Percentiles rank a stretch among this genome's conserved stretches.
These are phyloP conservation scores for Tolypocladium sp. DNA, from an alignment of 2,329 filamentous ascomycete species.

Conservation along the genomic window DNA sequence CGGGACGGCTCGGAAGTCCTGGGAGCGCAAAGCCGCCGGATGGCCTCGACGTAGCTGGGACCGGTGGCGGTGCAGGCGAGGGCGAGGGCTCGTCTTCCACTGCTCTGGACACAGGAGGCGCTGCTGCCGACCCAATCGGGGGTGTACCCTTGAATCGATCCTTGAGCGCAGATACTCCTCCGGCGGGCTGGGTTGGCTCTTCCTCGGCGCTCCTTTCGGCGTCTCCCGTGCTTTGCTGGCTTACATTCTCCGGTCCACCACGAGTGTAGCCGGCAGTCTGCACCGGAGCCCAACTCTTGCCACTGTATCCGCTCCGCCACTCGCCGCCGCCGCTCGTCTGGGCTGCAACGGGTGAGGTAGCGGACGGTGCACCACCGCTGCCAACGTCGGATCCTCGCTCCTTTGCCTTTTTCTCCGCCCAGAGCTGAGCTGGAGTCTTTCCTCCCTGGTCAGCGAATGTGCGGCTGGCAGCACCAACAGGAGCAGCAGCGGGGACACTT, in stretches of 20 bases:
- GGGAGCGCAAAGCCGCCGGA: constrained; percentile 71
- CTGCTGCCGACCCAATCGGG: constrained; percentile 50
- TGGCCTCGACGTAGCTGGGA: constrained; percentile 57
- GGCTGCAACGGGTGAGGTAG: constrained; percentile 46
- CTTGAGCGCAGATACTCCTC: constrained; percentile 64
- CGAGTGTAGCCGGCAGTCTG: constrained; percentile 59
- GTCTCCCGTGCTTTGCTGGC: constrained; percentile 56
- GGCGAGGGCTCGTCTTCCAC: constrained; percentile 30
- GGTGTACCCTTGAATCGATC: constrained; percentile 75
- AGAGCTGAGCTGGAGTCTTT: constrained; percentile 92
- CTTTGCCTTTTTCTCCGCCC: constrained; percentile 93
- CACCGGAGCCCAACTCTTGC: constrained; percentile 84
- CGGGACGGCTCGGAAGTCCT: constrained; percentile 57
- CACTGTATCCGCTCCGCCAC: constrained; percentile 87
- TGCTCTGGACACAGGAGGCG: constrained; percentile 25
- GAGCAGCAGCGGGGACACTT: constrained; percentile 41
- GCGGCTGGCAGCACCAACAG: constrained; percentile 73
- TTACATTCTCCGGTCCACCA: constrained; percentile 38
- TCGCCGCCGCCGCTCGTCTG: constrained; percentile 66
- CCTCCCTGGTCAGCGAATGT: constrained; percentile 92
- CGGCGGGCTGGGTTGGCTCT: constrained; percentile 44
- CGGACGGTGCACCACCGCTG: constrained; percentile 31
- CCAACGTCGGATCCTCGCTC: constrained; percentile 47
- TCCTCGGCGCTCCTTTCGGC: constrained; percentile 34
- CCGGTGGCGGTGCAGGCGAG: constrained; percentile 29